Evolutionary conservation across 2,329 filamentous ascomycete genomes (phyloP).

Genomic region (Aspergillus felis): DNA sequence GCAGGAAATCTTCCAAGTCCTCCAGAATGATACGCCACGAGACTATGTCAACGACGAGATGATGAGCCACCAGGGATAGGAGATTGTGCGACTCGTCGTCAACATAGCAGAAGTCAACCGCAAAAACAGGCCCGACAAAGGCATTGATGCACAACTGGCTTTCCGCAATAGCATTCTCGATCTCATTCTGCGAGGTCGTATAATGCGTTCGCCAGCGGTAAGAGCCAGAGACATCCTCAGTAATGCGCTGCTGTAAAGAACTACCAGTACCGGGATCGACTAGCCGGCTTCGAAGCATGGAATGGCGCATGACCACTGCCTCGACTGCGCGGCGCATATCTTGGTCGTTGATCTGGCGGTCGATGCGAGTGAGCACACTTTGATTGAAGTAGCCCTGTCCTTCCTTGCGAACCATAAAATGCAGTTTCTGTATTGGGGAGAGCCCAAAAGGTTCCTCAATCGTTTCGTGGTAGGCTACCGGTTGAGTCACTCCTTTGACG

Average conservation of each 20-base stretch:
- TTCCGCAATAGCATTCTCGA: conserved; percentile 22
- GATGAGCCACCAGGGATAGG: conserved; percentile 35
- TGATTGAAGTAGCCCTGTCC: conserved; percentile 38
- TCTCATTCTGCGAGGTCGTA: conserved; percentile 14
- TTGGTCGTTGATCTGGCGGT: conserved; percentile 18
- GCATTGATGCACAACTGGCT: conserved; percentile 34
- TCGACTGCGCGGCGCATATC: conserved; percentile 28
- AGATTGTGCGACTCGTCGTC: conserved; percentile 27
- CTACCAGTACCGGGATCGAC: conserved; percentile 13
- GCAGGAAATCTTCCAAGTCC: conserved; percentile 35
- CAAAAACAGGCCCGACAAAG: conserved; percentile 38
- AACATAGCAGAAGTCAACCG: conserved; percentile 40
- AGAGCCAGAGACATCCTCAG: conserved; percentile 24
- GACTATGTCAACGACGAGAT: conserved; percentile 38
- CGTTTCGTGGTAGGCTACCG: conserved; percentile 32
- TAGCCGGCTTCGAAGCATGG: conserved; percentile 37
- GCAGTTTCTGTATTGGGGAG: conserved; percentile 38
- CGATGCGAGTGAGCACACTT: conserved; percentile 32
- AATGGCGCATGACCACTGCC: conserved; percentile 30
- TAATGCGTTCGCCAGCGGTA: conserved; percentile 24
- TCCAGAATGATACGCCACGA: conserved; percentile 40
- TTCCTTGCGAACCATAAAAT: conserved; percentile 32
- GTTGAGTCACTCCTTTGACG: conserved; percentile 27
- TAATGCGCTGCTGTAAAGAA: conserved; percentile 27
- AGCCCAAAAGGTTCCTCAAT: conserved; percentile 30